Evolutionary conservation across 139 green algal species (phyloP), one percentile per base, ranked within the genome.

Genomic region (Chlamydomonas incerta): DNA sequence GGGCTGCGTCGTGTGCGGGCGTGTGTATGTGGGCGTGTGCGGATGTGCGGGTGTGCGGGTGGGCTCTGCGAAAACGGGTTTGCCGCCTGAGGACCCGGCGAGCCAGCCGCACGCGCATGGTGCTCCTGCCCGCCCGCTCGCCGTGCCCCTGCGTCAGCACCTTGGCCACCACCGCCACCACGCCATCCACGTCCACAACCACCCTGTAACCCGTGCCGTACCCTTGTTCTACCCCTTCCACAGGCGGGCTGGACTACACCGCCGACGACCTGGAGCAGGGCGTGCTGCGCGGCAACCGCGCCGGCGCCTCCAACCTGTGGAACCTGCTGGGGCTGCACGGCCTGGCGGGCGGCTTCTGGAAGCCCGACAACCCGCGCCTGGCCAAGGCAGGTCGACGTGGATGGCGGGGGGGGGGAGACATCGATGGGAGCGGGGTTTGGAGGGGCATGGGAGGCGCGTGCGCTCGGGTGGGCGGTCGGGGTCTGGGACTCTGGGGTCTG

Each of bases 241-340:
- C 57, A 70, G 74, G 77, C 46, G 77, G 77, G 21, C 41, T 73
- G 63, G 63, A 74, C 52, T 84, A 67, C 77, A 84, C 91, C 28
- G 81, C 92, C 3, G 95, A 99, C 75, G 97, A 99, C 90, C 94
- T 99, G 26, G 97, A 99, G 93, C 94, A 99, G 77, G 97, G 97
- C 14, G 91, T 99, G 67, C 90, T 99, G 88, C 92, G 97, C 9
- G 93, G 93, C 77, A 99, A 99, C 80, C 73, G 80, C 1, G 47
- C 81, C 72, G 91, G 92, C 20, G 94, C 91, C 31, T 90, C 87
- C 33, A 86, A 86, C 62, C 65, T 93, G 13, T 83, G 79, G 9
- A 84, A 81, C 26, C 69, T 96, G 46, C 31, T 97, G 37, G 93
- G 93, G 0, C 46, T 89, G n/a, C 85, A 83, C 41, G 52, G 84